These are phyloP conservation scores for Pholiota microspora DNA, from an alignment of 768 basidiomycete species.

Conservation along the genomic window DNA sequence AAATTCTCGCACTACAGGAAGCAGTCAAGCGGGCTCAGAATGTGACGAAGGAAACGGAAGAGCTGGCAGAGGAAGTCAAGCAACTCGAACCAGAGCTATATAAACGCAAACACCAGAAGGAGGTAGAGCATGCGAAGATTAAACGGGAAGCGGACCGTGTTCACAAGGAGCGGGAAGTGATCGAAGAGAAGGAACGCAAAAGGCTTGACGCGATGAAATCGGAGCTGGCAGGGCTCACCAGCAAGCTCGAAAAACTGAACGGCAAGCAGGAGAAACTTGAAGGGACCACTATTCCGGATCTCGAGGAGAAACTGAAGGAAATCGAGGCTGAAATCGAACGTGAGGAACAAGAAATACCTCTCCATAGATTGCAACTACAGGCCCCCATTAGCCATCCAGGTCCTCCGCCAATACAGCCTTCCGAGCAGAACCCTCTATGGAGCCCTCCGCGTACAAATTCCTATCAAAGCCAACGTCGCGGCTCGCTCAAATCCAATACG, in stretches of 20 bases:
- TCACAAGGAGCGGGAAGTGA: slow-evolving; percentile 40
- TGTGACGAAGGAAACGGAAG: slow-evolving; percentile 45
- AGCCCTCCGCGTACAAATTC: slow-evolving; percentile 25
- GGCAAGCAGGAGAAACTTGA: slow-evolving; percentile 70
- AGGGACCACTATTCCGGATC: slow-evolving; percentile 51
- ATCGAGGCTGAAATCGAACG: slow-evolving; percentile 60
- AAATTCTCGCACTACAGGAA: slow-evolving; percentile 84
- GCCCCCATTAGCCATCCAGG: slow-evolving; percentile 10
- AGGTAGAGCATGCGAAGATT: slow-evolving; percentile 40
- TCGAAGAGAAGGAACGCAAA: slow-evolving; percentile 50
- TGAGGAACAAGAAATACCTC: slow-evolving; percentile 30
- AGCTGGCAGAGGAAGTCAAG: slow-evolving; percentile 46
- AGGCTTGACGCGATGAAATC: slow-evolving; percentile 51
- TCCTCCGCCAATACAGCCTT: slow-evolving; percentile 24
- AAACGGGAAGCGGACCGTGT: slow-evolving; percentile 47
- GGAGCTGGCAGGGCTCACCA: slow-evolving; percentile 55
- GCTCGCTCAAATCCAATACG: slow-evolving; percentile 25
- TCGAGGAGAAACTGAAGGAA: slow-evolving; percentile 64
- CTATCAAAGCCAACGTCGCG: slow-evolving; percentile 24
- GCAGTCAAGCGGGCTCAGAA: slow-evolving; percentile 78
- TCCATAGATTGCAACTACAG: slow-evolving; percentile 6
- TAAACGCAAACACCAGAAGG: slow-evolving; percentile 36
- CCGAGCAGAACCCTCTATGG: slow-evolving; percentile 16
- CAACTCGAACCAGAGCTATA: slow-evolving; percentile 39
- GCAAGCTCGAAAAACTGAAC: slow-evolving; percentile 66